phyloP scores from a whole-genome alignment of 305 asterid species.

The Lippia alba region DNA sequence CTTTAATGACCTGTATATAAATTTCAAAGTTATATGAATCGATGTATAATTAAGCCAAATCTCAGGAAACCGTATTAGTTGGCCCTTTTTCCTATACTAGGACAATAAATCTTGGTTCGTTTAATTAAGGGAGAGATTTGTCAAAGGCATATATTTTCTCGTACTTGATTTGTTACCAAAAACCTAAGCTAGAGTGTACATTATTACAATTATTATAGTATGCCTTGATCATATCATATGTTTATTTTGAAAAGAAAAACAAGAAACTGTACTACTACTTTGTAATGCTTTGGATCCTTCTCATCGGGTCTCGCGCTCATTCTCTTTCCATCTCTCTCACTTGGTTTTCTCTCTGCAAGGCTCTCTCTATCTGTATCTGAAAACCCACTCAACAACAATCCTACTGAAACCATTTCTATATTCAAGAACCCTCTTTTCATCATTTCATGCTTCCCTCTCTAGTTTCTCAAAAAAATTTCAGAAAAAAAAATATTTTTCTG shows the following conservation, averaged over 20 bases:
- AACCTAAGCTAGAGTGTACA: too few relatives aligned
- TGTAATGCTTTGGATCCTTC: slow-evolving; percentile 49
- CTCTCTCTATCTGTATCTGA: slow-evolving; percentile 4
- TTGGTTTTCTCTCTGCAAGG: slow-evolving; percentile 14
- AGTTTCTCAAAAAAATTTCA: neutral
- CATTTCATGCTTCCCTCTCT: slow-evolving; percentile 1
- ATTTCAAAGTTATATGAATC: too few relatives aligned
- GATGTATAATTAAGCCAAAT: too few relatives aligned
- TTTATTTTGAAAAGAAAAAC: neutral
- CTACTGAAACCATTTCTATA: slow-evolving; percentile 2
- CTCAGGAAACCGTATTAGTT: too few relatives aligned
- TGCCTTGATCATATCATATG: too few relatives aligned
- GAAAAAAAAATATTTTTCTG: neutral
- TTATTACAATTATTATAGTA: too few relatives aligned
- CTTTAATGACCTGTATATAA: too few relatives aligned
- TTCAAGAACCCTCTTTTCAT: slow-evolving; percentile 20
- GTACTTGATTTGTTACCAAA: too few relatives aligned
- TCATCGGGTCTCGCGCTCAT: slow-evolving; percentile 45
- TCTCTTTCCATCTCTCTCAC: slow-evolving; percentile 32
- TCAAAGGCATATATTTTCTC: too few relatives aligned
- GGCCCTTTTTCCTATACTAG: too few relatives aligned
- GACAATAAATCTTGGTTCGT: too few relatives aligned
- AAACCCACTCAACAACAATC: slow-evolving; percentile 28
- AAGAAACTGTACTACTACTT: slow-evolving; percentile 15
- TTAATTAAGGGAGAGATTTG: too few relatives aligned